These are phyloP conservation scores for Paraphysoderma sedebokerense DNA, from an alignment of 371 early-diverging fungal species.

Conservation along the genomic window DNA sequence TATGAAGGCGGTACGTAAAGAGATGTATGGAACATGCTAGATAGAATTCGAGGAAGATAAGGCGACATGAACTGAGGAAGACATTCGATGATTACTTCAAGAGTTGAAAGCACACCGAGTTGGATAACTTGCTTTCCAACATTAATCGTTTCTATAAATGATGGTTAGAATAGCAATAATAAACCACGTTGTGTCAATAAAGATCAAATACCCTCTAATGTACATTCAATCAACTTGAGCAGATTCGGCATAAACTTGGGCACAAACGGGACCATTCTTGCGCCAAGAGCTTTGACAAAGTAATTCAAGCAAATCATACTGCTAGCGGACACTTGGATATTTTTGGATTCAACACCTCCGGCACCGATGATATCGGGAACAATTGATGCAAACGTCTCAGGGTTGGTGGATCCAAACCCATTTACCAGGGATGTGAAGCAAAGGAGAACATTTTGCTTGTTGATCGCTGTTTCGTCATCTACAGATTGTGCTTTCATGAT, in stretches of 20 bases:
- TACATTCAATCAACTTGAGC: slow-evolving; percentile 6
- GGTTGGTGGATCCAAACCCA: slow-evolving; percentile 38
- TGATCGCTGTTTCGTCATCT: slow-evolving; percentile 27
- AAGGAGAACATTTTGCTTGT: slow-evolving; percentile 59
- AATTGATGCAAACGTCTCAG: slow-evolving; percentile 36
- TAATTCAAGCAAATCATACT: slow-evolving; percentile 1
- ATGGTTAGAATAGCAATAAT: neutral
- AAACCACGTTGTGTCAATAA: slow-evolving; percentile 4
- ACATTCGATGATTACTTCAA: slow-evolving; percentile 48
- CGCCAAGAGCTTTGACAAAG: slow-evolving; percentile 37
- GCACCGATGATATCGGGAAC: slow-evolving; percentile 37
- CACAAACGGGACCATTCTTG: slow-evolving; percentile 64
- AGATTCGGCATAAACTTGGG: slow-evolving; percentile 66
- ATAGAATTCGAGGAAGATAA: slow-evolving; percentile 41
- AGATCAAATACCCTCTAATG: neutral
- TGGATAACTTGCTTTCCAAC: too few relatives aligned
- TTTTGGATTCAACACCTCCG: slow-evolving; percentile 21
- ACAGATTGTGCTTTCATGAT: too few relatives aligned
- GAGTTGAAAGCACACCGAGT: slow-evolving; percentile 41
- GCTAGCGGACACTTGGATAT: neutral
- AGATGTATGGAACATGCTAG: slow-evolving; percentile 13
- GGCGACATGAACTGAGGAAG: slow-evolving; percentile 74
- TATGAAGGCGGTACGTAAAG: slow-evolving; percentile 33
- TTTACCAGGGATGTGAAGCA: slow-evolving; percentile 59
- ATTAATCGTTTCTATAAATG: neutral